Base-by-base conservation (phyloP, 164 flowering plant genomes). In the Stephania cephalantha region DNA sequence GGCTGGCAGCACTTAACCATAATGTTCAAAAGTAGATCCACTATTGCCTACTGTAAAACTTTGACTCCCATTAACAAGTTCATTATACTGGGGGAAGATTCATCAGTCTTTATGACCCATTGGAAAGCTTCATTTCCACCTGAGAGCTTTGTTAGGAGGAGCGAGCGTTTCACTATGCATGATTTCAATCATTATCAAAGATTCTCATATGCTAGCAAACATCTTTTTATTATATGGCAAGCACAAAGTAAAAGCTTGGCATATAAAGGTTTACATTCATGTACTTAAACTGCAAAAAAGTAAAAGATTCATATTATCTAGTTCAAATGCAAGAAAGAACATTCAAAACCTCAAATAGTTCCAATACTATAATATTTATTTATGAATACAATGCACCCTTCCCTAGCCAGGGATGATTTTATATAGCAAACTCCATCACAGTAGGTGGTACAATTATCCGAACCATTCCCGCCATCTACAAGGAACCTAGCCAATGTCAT, bases 1-100 rank as follows among this genome's bases (percentile, higher is more conserved):
- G 99, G 99, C 79, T 92, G 97, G 87, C 99, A 95, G 78, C 98
- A 93, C 73, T 95, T 97, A 68, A 95, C 98, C 99, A 95, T 96
- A 79, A 96, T 94, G 84, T 96, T 98, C 71, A 96, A 74, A 63
- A 96, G 93, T 78, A 96, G 81, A 85, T 96, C 99, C 83, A 94
- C 84, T 69, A 96, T 96, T 75, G 98, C 99, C 84, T 91, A 98
- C 84, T 94, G 99, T 83, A 96, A 84, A 46, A 90, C 97, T 88
- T 96, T 94, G 45, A 96, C 97, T 20, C 99, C 97, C 99, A 96
- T 96, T 83, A 96, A 84, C 89, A 96, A 86, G 81, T 96, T 91
- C 97, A 96, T 92, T 77, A 96, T 75, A 82, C 99, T 91, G 29
- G 99, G 98, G 42, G 94, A 94, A 74, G 97, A 85, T 81, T 90